A percentile compares a stretch with the other conserved stretches of the same genome.
These are phyloP conservation scores for Curvularia hawaiiensis DNA, from an alignment of 2,329 filamentous ascomycete species.

Conservation along the genomic window DNA sequence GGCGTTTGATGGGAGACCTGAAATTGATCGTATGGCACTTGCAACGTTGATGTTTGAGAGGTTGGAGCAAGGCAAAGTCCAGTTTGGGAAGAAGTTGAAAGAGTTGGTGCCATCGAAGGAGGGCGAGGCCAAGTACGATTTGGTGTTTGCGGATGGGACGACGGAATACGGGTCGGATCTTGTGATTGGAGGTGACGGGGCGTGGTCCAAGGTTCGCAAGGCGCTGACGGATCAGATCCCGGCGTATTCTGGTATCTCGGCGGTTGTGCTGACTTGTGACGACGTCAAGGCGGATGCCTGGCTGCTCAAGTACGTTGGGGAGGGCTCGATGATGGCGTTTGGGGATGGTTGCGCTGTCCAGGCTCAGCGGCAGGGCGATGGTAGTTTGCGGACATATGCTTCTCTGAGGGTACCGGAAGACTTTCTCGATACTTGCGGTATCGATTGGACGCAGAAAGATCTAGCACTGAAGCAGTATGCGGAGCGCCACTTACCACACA, in stretches of 20 bases:
- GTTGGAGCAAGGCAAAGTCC: conserved; percentile 49
- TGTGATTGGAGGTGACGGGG: conserved; percentile 56
- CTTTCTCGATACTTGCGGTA: conserved; percentile 51
- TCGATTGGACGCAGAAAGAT: conserved; percentile 49
- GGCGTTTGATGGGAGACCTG: conserved; percentile 39
- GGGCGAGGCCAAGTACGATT: conserved; percentile 21
- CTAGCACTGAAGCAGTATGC: conserved; percentile 41
- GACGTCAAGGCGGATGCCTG: conserved; percentile 51
- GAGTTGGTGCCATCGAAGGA: conserved; percentile 34
- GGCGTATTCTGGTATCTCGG: conserved; percentile 54
- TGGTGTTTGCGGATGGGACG: conserved; percentile 41
- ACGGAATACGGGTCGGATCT: conserved; percentile 49
- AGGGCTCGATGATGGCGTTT: conserved; percentile 40
- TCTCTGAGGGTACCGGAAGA: conserved; percentile 48
- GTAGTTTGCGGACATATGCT: conserved; percentile 51
- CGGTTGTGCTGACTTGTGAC: conserved; percentile 53
- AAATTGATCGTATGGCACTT: conserved; percentile 57
- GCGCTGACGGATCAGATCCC: conserved; percentile 47
- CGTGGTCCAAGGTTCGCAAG: conserved; percentile 49
- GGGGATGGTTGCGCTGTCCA: conserved; percentile 48
- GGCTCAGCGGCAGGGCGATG: conserved; percentile 57
- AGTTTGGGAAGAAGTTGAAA: conserved; percentile 41
- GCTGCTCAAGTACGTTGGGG: conserved; percentile 53
- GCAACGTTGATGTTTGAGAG: conserved; percentile 51
- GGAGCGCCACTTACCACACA: conserved; percentile 27